Base-by-base conservation (phyloP, 2,329 filamentous ascomycete species). In the Sarocladium oryzae region DNA sequence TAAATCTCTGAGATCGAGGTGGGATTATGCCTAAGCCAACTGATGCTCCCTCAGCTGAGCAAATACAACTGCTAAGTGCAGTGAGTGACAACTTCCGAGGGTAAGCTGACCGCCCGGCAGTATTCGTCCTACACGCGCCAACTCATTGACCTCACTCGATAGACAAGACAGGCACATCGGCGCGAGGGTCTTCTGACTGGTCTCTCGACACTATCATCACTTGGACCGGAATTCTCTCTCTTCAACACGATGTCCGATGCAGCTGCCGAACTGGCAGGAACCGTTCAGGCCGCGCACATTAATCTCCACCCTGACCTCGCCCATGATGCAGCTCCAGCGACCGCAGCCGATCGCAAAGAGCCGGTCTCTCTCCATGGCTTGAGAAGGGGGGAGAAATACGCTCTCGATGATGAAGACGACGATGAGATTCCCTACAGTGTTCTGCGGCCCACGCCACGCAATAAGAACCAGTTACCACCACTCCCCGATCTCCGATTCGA, bases 401-500 rank as follows among this genome's bases (percentile, higher is more conserved):
- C 30, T 8, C 15, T 48, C n/a, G 74, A 75, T 1, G 69, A 74
- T 1, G 68, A 71, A 2, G 76, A 78, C 24, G 81, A 84, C 49
- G 83, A 85, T 53, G 85, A 88, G 51, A 82, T 89, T 20, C 85
- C 85, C 11, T 75, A 84, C 55, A 85, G 81, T 57, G 76, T 85
- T 4, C 68, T 90, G 49, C 74, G 75, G 38, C 75, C 82, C 43
- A 67, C 74, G 51, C 71, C 71, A 49, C 74, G 72, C 45, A 61
- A 63, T 43, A 49, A 49, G 33, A 66, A 69, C 32, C 66, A 70
- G 36, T 71, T 84, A 51, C 80, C 78, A 26, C 80, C 82, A 8
- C 79, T 96, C 63, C 90, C 91, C 3, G 93, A 99, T 71, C 74
- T 99, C 58, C 82, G 93, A 38, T 97, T 97, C 70, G 93, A 99